Base-by-base conservation (phyloP, 2,329 filamentous ascomycete genomes). In the Calonectria pseudoturangicola region DNA sequence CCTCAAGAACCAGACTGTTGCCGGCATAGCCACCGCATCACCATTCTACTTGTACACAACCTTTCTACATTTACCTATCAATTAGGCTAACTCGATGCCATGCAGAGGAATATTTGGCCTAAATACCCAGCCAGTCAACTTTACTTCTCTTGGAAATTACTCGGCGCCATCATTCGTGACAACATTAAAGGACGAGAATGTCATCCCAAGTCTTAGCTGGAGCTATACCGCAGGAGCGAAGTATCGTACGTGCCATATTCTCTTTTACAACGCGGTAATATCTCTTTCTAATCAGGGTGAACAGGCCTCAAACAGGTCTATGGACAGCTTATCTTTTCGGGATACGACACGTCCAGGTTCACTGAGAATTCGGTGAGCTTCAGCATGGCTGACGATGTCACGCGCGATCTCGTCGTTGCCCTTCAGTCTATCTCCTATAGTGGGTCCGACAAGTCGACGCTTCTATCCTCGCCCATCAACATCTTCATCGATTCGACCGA, bases 401-500 rank as follows among this genome's bases (percentile, higher is more conserved):
- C 65, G 2, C 65, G 65, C 27, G 65, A 67, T 15, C 65, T 67
- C 10, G 65, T 67, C 13, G 51, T 68, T 28, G 36, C 65, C 18
- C 65, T 48, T 9, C 39, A 68, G 33, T 58, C 50, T 3, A 48
- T 68, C 9, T 28, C 65, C 1, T 68, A 68, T n/a, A 68, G 54
- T 15, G 65, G 65, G 28, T 47, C 27, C 27, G 39, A 68, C 12
- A 45, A 68, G n/a, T 39, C 10, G 6, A 68, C 50, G 2, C 51
- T 68, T 21, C 65, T 68, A 13, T 68, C 65, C 3, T 68, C 65
- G 9, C 39, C 65, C 3, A 68, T 68, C 39, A 68, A 60, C 51
- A 68, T 68, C 9, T 68, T 18, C 28, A 68, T 68, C 50, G 65
- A 68, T 28, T 68, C 65, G n/a, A 60, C 65, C 18, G 65, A 68